phyloP scores from a whole-genome alignment of 208 protist genomes.

The Crithidia brevicula region DNA sequence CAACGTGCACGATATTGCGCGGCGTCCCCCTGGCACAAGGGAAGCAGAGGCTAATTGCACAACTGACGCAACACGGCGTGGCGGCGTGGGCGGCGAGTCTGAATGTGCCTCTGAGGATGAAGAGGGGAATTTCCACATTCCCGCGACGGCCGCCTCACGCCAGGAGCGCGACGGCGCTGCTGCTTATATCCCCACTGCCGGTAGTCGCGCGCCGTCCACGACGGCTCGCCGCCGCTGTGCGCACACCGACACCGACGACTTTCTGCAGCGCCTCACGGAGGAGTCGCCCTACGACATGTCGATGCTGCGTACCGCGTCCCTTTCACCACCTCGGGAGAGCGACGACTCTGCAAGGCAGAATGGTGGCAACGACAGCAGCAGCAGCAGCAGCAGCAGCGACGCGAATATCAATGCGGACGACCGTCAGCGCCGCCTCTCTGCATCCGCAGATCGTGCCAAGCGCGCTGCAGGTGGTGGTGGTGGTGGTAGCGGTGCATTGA shows the following conservation, averaged over 20 bases:
- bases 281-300: constrained; percentile 35
- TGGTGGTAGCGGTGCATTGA: background rate
- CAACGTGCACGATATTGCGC: background rate
- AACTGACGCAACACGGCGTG: background rate
- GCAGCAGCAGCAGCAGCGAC: constrained; percentile 1
- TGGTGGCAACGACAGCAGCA: background rate
- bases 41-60: background rate
- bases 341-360: background rate
- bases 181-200: background rate
- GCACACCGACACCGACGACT: constrained; percentile 23
- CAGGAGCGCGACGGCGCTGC: background rate
- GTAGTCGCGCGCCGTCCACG: background rate
- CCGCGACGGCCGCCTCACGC: background rate
- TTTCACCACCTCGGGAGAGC: background rate
- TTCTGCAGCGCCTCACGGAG: constrained; percentile 30
- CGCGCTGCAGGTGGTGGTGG: too few relatives aligned
- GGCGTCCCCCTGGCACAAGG: background rate
- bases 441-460: too few relatives aligned
- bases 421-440: constrained; percentile 1
- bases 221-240: background rate
- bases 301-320: constrained; percentile 1
- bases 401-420: background rate
- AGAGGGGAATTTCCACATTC: constrained; percentile 9
- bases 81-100: background rate
- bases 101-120: background rate